These are phyloP conservation scores for Zygoascus biomembranicola DNA, from an alignment of 805 yeast genomes.

Conservation along the genomic window DNA sequence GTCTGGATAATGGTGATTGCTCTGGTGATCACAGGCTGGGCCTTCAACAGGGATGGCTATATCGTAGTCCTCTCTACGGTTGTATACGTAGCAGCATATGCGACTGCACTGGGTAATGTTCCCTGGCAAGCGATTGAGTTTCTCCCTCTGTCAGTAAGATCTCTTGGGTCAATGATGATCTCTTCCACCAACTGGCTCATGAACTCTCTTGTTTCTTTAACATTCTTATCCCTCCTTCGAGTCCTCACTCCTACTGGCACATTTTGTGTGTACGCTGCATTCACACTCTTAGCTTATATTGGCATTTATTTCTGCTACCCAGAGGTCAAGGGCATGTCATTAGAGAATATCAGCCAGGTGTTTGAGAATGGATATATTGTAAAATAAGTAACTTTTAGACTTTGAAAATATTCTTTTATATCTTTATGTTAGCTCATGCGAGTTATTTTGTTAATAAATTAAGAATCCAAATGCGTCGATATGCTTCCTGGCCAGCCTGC, in stretches of 20 bases:
- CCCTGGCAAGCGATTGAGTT: slow-evolving; percentile 98
- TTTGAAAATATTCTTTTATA: not conserved
- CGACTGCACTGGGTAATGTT: slow-evolving; percentile 91
- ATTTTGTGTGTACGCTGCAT: slow-evolving; percentile 78
- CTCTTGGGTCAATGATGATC: slow-evolving; percentile 82
- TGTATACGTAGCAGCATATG: slow-evolving; percentile 79
- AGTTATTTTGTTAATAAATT: not conserved
- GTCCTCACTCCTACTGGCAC: slow-evolving; percentile 92
- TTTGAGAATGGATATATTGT: slow-evolving; percentile 54
- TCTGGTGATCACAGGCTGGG: slow-evolving; percentile 72
- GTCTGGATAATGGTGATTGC: slow-evolving; percentile 79
- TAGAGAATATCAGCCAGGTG: slow-evolving; percentile 82
- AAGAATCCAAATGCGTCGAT: slow-evolving; percentile 7
- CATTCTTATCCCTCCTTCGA: slow-evolving; percentile 86
- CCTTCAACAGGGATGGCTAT: slow-evolving; percentile 43
- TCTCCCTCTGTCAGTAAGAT: slow-evolving; percentile 88
- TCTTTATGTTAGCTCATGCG: not conserved
- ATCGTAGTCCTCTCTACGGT: slow-evolving; percentile 78
- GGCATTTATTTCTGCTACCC: slow-evolving; percentile 83
- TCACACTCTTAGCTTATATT: slow-evolving; percentile 61
- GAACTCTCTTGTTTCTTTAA: slow-evolving; percentile 78
- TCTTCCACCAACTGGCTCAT: slow-evolving; percentile 96
- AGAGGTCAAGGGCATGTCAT: slow-evolving; percentile 80
- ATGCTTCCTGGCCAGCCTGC: slow-evolving; percentile 18
- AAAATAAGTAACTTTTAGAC: not conserved